Conservation (phyloP, 225 moss, liverwort and hornwort species). For the Takakia lepidozioides region DNA sequence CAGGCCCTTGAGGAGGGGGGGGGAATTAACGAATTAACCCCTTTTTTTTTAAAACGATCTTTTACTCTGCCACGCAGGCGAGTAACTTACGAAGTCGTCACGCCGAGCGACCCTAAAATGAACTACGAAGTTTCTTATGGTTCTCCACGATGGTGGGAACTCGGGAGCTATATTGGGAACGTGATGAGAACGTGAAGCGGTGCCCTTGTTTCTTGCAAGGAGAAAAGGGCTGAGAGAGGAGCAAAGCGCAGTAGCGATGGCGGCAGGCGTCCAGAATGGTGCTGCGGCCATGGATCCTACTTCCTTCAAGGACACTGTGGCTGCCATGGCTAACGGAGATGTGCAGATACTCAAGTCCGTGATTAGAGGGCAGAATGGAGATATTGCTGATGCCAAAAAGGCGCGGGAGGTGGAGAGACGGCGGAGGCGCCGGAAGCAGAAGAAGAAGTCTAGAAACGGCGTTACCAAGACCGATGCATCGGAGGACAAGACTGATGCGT, state of each 20-base stretch:
- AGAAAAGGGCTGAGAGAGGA: neutral
- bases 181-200: no score
- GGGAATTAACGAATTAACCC: no score
- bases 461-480: slow-evolving; percentile 9
- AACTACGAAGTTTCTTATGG: no score
- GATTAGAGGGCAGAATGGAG: slow-evolving; percentile 23
- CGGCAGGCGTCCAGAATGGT: slow-evolving; percentile 26
- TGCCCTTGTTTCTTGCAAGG: neutral
- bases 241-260: slow-evolving; percentile 11
- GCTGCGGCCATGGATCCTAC: slow-evolving; percentile 4
- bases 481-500: slow-evolving; percentile 19
- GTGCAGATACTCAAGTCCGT: slow-evolving; percentile 2
- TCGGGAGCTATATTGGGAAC: no score
- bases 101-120: no score
- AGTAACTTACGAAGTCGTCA: no score
- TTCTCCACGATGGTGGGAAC: no score
- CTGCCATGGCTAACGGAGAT: slow-evolving; percentile 29
- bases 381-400: slow-evolving; percentile 36
- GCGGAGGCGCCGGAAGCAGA: slow-evolving; percentile 74
- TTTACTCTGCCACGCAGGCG: no score
- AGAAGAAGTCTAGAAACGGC: slow-evolving; percentile 44
- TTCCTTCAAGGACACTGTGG: neutral
- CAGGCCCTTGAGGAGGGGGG: no score
- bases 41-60: no score
- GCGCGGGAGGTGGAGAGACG: slow-evolving; percentile 76